Evolutionary conservation across 2,329 filamentous ascomycete genomes (phyloP), one percentile per base, ranked within the genome.

Genomic region (Cladosporium sp.): DNA sequence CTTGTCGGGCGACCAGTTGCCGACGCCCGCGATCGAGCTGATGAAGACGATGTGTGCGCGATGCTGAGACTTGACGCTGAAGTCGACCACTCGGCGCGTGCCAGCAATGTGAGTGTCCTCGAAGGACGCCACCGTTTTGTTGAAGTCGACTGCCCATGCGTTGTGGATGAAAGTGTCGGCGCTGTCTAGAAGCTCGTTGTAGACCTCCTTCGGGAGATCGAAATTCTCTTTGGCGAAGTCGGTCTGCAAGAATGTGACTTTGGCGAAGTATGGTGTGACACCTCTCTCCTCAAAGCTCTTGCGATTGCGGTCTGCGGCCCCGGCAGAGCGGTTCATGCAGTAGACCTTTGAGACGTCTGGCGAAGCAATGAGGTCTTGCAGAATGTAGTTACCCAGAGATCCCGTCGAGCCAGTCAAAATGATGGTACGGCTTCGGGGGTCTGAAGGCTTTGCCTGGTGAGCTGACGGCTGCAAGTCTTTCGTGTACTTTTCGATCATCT

Each of bases 1-100:
- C 16, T 54, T 32, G 16, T 18, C 58, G 1, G 60, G 58, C 1
- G 63, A 63, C 69, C 72, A 75, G 56, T 72, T 71, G 8, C 71
- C 73, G 5, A 78, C 77, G 30, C 72, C 74, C 18, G 75, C 76
- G 54, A 80, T 76, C 10, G 76, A 77, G 1, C 76, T 78, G 63
- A 80, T 76, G 72, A 79, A 80, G 64, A 75, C 65, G 30, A 80
- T 74, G 26, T 74, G 68, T 3, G 75, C 67, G 14, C 69, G 69
- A 23, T 72, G 68, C 26, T 65, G 62, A 18, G 69, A 71, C 2
- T 67, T 58, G 5, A 71, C 49, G 49, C 69, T 71, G 63, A 76
- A 71, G 58, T 73, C 72, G 25, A 76, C 65, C 5, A 70, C 66
- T 34, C 72, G 39, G n/a, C 39, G 39, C 5, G 39, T 46, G 39